Base-by-base conservation (phyloP, 768 basidiomycete species). In the Leccinum arenicola region DNA sequence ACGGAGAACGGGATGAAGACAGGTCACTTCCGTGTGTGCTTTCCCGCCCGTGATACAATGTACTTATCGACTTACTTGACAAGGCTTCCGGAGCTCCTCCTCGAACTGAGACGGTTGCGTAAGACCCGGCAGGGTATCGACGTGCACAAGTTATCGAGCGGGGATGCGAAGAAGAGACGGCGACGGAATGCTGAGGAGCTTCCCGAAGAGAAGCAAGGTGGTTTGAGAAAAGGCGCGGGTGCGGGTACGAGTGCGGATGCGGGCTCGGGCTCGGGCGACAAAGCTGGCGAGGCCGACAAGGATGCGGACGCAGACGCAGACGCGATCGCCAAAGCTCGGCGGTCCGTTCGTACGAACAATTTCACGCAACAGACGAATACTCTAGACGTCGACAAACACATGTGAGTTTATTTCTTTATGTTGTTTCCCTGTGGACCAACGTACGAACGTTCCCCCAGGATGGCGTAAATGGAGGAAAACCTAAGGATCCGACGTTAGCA, bases 331-430 rank as follows among this genome's bases (percentile, higher is more conserved):
- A 87, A 84, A 58, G 86, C 90, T 10, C 79, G 91, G 59, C 79
- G 86, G 54, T 83, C 87, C 6, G 87, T 95, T 2, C 80, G 93
- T 43, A 78, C 85, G 21, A 96, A 92, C 75, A 97, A 97, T 75
- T 98, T 99, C 70, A 99, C 97, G 0, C 93, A 95, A 63, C 96
- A 98, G 76, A 99, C 96, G 5, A 96, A 97, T 70, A 85, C 87
- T 1, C 81, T 98, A 19, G 96, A 98, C 70, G 95, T 97, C 25
- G 96, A 99, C 77, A 98, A 98, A 70, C 97, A 98, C 68, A 98
- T 98, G 96, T 95, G 58, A 53, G 91, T 23, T 3, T 25, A 25
- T 25, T 25, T 25, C 23, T 25, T 25, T 25, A 25, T 25, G 23
- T 25, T 25, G 23, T 25, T 0, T 25, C 23, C 23, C 23, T 25